Percentiles rank a stretch among this genome's conserved stretches.
Evolutionary conservation across 2,329 filamentous ascomycete genomes (phyloP).

Genomic region (Penicillium sp.): DNA sequence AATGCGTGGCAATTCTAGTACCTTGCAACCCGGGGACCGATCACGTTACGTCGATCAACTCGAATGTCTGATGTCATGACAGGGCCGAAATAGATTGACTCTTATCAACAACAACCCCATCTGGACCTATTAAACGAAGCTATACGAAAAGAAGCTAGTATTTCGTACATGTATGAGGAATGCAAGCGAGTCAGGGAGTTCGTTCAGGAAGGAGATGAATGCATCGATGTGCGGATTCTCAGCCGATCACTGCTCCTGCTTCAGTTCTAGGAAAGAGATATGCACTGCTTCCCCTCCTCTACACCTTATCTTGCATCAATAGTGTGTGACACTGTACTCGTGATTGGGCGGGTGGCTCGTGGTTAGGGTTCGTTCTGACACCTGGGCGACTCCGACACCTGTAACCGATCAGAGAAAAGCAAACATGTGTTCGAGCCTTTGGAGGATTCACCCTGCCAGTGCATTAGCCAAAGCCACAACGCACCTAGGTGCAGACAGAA

Average conservation of each 20-base stretch:
- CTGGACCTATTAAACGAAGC: neutral
- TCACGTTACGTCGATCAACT: neutral
- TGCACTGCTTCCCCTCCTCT: neutral
- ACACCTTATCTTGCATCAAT: slow-evolving; percentile 22
- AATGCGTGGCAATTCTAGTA: neutral
- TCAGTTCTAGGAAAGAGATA: neutral
- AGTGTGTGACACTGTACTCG: neutral
- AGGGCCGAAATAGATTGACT: neutral
- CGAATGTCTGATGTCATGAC: neutral
- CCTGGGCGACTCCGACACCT: neutral
- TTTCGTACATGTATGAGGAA: neutral
- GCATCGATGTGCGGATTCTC: neutral
- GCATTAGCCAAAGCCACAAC: neutral
- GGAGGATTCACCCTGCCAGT: neutral
- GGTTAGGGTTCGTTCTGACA: slow-evolving; percentile 1
- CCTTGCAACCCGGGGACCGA: neutral
- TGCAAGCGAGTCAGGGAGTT: neutral
- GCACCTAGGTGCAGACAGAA: neutral
- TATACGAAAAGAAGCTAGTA: neutral
- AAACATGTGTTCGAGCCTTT: neutral
- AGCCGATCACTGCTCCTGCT: neutral
- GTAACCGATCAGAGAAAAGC: neutral
- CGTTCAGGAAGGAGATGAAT: neutral
- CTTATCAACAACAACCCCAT: neutral
- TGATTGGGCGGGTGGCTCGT: slow-evolving; percentile 12